phyloP scores from a whole-genome alignment of 306 rosid genomes.

The Pterocarpus macrocarpus region DNA sequence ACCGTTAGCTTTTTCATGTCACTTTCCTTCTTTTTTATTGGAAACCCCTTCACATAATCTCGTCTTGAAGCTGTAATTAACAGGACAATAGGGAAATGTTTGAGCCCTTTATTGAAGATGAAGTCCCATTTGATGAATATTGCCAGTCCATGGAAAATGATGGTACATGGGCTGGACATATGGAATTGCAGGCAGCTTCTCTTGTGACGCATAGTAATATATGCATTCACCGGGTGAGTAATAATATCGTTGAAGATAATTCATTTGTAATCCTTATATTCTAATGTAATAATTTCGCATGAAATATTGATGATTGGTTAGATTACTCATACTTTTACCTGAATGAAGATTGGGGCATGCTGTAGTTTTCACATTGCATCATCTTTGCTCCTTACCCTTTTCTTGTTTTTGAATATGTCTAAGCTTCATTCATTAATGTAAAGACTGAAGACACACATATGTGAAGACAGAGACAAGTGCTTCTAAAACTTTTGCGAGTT shows the following conservation, averaged over 20 bases:
- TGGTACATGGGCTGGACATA: conserved; percentile 92
- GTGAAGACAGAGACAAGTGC: conserved; percentile 3
- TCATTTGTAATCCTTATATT: conserved; percentile 20
- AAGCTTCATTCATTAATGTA: background rate
- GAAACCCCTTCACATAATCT: conserved; percentile 45
- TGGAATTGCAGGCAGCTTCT: conserved; percentile 95
- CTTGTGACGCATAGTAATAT: conserved; percentile 76
- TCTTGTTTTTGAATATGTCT: background rate
- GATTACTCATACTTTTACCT: conserved; percentile 27
- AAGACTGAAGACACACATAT: background rate
- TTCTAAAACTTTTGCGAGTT: conserved; percentile 30
- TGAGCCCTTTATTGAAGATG: conserved; percentile 94
- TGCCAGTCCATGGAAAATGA: conserved; percentile 82
- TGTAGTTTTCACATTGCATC: conserved; percentile 15
- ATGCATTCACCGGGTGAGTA: conserved; percentile 82
- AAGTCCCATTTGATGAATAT: conserved; percentile 80
- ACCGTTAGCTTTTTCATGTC: conserved; percentile 22
- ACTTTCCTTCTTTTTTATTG: conserved; percentile 20
- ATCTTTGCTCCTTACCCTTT: conserved; percentile 33
- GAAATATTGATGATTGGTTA: conserved; percentile 50
- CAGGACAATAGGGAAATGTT: conserved; percentile 79
- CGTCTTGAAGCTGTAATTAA: conserved; percentile 51
- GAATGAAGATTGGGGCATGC: conserved; percentile 30
- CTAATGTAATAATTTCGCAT: conserved; percentile 41
- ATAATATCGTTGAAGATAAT: conserved; percentile 27